These are phyloP conservation scores for Trypanosoma platydactyli DNA, from an alignment of 208 protist species.

Conservation along the genomic window DNA sequence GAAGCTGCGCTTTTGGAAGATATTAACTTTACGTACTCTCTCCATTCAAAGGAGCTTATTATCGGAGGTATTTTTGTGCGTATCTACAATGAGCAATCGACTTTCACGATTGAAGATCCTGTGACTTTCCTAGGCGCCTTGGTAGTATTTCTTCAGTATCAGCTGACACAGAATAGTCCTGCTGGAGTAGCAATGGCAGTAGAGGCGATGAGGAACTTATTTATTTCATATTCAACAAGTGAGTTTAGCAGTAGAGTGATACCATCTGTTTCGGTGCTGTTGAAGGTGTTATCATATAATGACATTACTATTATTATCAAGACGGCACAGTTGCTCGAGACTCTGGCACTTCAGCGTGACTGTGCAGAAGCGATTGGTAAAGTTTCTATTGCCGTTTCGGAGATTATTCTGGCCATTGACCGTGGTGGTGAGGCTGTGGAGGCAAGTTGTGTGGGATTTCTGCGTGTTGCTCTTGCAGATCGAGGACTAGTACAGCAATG, in stretches of 20 bases:
- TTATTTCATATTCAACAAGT: slow-evolving; percentile 26
- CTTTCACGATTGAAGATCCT: slow-evolving; percentile 70
- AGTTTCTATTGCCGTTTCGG: slow-evolving; percentile 6
- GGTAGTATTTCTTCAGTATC: slow-evolving; percentile 44
- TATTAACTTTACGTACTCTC: slow-evolving; percentile 57
- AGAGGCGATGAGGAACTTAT: slow-evolving; percentile 42
- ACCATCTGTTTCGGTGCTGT: slow-evolving; percentile 28
- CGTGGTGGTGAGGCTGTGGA: slow-evolving; percentile 26
- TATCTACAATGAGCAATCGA: slow-evolving; percentile 86
- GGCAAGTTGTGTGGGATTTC: slow-evolving; percentile 30
- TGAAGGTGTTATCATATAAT: slow-evolving; percentile 36
- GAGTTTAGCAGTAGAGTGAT: slow-evolving; percentile 11
- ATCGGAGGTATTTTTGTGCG: slow-evolving; percentile 89
- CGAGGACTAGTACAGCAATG: slow-evolving; percentile 57
- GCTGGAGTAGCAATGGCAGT: slow-evolving; percentile 32
- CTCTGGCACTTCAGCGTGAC: slow-evolving; percentile 24
- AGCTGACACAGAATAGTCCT: slow-evolving; percentile 18
- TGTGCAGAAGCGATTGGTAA: slow-evolving; percentile 46
- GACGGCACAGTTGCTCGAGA: slow-evolving; percentile 34
- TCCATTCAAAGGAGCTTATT: slow-evolving; percentile 73
- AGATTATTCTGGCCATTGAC: slow-evolving; percentile 26
- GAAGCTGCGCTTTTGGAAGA: slow-evolving; percentile 8
- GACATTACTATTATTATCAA: slow-evolving; percentile 29
- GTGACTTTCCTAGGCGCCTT: slow-evolving; percentile 55
- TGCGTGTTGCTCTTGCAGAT: slow-evolving; percentile 46